Conservation (phyloP, 2,329 filamentous ascomycete genomes). For the Microthyrium microscopicum region DNA sequence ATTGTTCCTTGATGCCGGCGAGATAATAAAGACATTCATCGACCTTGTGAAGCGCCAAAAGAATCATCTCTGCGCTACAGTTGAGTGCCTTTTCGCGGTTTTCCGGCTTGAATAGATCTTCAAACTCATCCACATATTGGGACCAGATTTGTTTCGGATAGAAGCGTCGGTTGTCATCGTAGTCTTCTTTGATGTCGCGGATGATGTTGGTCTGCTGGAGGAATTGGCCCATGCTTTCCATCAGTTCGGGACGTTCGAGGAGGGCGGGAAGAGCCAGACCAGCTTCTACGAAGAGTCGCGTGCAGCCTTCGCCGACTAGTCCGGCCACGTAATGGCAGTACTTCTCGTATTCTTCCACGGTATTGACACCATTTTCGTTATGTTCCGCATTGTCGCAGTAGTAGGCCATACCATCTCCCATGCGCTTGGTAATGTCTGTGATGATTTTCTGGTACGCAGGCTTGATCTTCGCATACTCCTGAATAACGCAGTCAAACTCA, state of each 20-base stretch:
- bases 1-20: slow-evolving; percentile 85
- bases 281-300: slow-evolving; percentile 74
- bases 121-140: slow-evolving; percentile 79
- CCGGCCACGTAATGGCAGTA: slow-evolving; percentile 99
- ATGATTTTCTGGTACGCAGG: slow-evolving; percentile 71
- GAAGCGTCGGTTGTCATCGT: slow-evolving; percentile 73
- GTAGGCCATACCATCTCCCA: slow-evolving; percentile 98
- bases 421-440: slow-evolving; percentile 79
- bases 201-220: slow-evolving; percentile 99
- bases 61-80: slow-evolving; percentile 84
- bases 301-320: slow-evolving; percentile 87
- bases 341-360: slow-evolving; percentile 75
- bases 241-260: slow-evolving; percentile 59
- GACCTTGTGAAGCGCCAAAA: slow-evolving; percentile 70
- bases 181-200: slow-evolving; percentile 83
- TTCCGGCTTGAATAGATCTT: slow-evolving; percentile 73
- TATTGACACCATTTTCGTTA: slow-evolving; percentile 65
- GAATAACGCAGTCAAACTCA: slow-evolving; percentile 74
- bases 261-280: slow-evolving; percentile 76
- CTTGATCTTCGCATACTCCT: slow-evolving; percentile 80
- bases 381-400: slow-evolving; percentile 66
- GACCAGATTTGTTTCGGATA: slow-evolving; percentile 96
- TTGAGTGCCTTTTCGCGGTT: slow-evolving; percentile 63
- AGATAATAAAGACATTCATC: slow-evolving; percentile 98
- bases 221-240: slow-evolving; percentile 94